Evolutionary conservation across 768 basidiomycete genomes (phyloP), one percentile per base, ranked within the genome.

Genomic region (Trametopsis cervina): DNA sequence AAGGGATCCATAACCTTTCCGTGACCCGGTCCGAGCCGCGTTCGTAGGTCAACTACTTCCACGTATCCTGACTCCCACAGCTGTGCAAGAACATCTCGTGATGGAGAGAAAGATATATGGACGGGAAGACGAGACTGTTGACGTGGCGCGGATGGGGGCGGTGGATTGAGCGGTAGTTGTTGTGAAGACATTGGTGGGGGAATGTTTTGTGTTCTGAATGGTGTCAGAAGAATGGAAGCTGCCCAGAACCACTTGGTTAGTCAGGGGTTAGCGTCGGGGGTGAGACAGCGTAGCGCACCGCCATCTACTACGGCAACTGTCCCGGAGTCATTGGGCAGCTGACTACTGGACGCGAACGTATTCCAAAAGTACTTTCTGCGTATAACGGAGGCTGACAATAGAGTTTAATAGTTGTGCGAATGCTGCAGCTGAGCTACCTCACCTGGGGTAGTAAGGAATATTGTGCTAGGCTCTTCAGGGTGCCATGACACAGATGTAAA

Each of bases 161-260:
- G 43, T 33, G 39, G 5, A n/a, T 35, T 11, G 44, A 23, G 21
- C 39, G 47, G 29, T 17, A 43, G 50, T 15, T 47, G 47, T 10
- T 22, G 54, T 40, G 90, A 84, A 1, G 83, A 88, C 91, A 96
- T 94, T 0, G 96, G 96, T n/a, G 96, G 96, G n/a, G 95, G 96
- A 4, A 95, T 77, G 60, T 96, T 97, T 67, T 95, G 89, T 0
- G 80, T 77, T 35, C 93, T 78, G 75, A 98, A 98, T 13, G 96
- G 89, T 2, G 95, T 99, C 35, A 99, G 69, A 2, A 94, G 77
- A 47, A 90, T 67, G 18, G 70, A 71, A 2, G 79, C 93, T 95
- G 62, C 38, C 6, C 17, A n/a, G 15, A 26, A 20, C 20, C 42
- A 46, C 21, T 17, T 21, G n/a, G 10, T 26, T 20, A 38, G 1